Evolutionary conservation across 2,329 filamentous ascomycete genomes (phyloP), one percentile per base, ranked within the genome.

Genomic region (Fusarium incarnatum): DNA sequence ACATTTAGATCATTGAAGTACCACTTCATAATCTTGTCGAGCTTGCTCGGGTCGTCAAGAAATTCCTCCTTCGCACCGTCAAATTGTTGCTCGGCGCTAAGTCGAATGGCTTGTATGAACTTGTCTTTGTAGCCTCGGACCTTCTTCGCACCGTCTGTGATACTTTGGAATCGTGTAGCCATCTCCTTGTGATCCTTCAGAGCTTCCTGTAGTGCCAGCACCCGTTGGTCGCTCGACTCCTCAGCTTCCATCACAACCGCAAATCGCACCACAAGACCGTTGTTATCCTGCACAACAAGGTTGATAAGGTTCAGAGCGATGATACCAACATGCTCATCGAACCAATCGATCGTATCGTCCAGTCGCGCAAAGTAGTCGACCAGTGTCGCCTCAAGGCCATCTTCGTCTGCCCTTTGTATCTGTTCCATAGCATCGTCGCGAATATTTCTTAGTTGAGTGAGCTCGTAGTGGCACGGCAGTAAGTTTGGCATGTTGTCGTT

Each of bases 1-100:
- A 94, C 94, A 80, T 97, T 97, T 40, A 99, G 87, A 79, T 99
- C 95, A 82, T 98, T 98, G 83, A 98, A 99, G 81, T 90, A 99
- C 96, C 96, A 99, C 76, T 92, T 92, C 81, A 97, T 89, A 71
- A 88, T 90, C 83, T 97, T 97, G 70, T 97, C 93, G 48, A 99
- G 85, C 75, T 88, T 89, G 52, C 91, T 87, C 0, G 96, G 93
- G 76, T 98, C 94, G 40, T 91, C 92, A 56, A 95, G 82, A 79
- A 99, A 98, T 48, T 90, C 87, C 56, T 92, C 88, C 62, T 90
- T 88, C 42, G 89, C 87, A 63, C 89, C 85, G 15, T 89, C 88
- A 74, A 98, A 94, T 76, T 95, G 92, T 46, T 87, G 87, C 76
- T 92, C 87, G 9, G 91, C 92, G 68, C 89, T 90, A 62, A 90